phyloP scores from a whole-genome alignment of 129 eudicot genomes.

The Chrysanthemum makinoi region DNA sequence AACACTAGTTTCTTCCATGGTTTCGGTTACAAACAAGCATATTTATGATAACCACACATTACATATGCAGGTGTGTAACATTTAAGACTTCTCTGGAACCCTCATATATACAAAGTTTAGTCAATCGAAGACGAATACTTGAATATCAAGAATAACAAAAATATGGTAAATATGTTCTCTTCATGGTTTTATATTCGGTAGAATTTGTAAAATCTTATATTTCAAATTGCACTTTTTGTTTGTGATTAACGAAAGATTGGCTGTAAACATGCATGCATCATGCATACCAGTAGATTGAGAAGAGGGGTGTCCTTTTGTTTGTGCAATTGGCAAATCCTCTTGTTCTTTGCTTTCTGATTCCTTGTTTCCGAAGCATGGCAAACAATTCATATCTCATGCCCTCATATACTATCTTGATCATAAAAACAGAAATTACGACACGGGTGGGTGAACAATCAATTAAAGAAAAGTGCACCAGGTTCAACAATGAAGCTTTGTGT shows the following conservation, averaged over 20 bases:
- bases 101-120: no score
- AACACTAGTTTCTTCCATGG: background rate
- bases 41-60: background rate
- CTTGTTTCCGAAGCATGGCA: conserved; percentile 62
- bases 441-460: background rate
- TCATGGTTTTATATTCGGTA: background rate
- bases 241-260: background rate
- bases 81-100: no score
- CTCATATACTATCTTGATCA: conserved; percentile 28
- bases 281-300: conserved; percentile 39
- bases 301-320: conserved; percentile 35
- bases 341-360: conserved; percentile 27
- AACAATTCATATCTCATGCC: conserved; percentile 58
- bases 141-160: background rate
- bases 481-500: no score
- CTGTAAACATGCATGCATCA: conserved; percentile 5
- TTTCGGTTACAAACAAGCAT: background rate
- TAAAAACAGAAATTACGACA: background rate
- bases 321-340: conserved; percentile 43
- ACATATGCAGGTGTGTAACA: no score
- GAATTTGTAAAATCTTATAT: background rate
- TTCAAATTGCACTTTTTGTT: background rate
- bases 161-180: no score
- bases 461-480: background rate
- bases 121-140: no score